These are phyloP conservation scores for Hypomontagnella submonticulosa DNA, from an alignment of 495 filamentous ascomycete species.

Conservation along the genomic window DNA sequence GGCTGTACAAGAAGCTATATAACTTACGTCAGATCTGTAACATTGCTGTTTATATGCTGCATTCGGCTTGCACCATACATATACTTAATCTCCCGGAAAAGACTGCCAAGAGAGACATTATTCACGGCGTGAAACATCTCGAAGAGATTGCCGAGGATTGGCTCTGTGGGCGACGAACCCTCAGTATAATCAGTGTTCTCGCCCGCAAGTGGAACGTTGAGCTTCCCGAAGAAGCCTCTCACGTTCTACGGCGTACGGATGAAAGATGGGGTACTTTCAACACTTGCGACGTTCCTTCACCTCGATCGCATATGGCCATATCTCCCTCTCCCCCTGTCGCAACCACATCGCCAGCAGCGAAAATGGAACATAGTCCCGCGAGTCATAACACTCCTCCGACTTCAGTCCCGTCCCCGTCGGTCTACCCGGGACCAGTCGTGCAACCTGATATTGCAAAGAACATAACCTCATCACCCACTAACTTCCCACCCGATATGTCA, in stretches of 20 bases:
- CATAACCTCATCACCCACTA: slow-evolving; percentile 31
- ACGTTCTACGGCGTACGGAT: slow-evolving; percentile 74
- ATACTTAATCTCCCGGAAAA: slow-evolving; percentile 92
- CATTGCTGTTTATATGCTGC: slow-evolving; percentile 92
- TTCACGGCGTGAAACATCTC: slow-evolving; percentile 88
- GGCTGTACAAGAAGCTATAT: slow-evolving; percentile 91
- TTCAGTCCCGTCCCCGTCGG: slow-evolving; percentile 41
- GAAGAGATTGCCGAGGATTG: slow-evolving; percentile 97
- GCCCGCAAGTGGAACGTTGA: slow-evolving; percentile 88
- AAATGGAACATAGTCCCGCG: slow-evolving; percentile 44
- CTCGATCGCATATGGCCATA: slow-evolving; percentile 48
- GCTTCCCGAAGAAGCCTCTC: slow-evolving; percentile 82
- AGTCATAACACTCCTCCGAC: slow-evolving; percentile 42
- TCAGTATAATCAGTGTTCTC: slow-evolving; percentile 86
- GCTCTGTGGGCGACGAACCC: slow-evolving; percentile 87
- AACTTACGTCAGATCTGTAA: slow-evolving; percentile 94
- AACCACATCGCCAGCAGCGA: slow-evolving; percentile 31
- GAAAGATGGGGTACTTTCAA: slow-evolving; percentile 65
- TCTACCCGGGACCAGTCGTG: slow-evolving; percentile 29
- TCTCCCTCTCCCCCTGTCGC: slow-evolving; percentile 42
- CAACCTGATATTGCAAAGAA: slow-evolving; percentile 43
- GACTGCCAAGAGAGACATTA: slow-evolving; percentile 85
- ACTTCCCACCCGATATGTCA: slow-evolving; percentile 33
- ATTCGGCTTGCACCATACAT: slow-evolving; percentile 93
- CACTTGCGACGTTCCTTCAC: slow-evolving; percentile 67